Base-by-base conservation (phyloP, 169 alveolate species). In the Cryptosporidium viatorum region DNA sequence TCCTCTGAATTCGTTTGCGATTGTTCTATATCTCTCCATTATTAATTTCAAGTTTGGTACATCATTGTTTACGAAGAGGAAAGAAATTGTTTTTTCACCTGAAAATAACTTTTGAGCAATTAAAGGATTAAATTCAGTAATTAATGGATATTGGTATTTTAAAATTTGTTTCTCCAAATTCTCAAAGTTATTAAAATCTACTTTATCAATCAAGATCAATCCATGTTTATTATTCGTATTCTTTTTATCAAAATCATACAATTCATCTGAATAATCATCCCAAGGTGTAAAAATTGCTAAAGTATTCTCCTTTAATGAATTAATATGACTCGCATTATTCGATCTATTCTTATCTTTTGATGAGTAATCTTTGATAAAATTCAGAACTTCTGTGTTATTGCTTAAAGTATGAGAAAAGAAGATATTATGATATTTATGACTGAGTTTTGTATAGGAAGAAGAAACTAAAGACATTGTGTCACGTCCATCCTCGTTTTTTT, bases 111-210 rank as follows among this genome's bases (percentile, higher is more conserved):
- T 80, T 48, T 80, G 89, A 35, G 89, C 75, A 41, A 80, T 43
- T 48, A 80, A 41, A 39, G 89, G 89, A 80, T 37, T 31, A 50
- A 80, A 80, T 12, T 65, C 68, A 31, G 33, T 62, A 12, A 80
- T 43, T 43, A 65, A 31, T 62, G 89, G 89, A 80, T 60, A 80
- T 80, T 80, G 80, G 52, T 80, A 80, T 43, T 80, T 80, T 41
- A 29, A 33, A n/a, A 80, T 60, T n/a, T 43, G 58, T 29, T 23
- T 70, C 18, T 43, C 67, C 39, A 80, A 65, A 16, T 14, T 26
- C 29, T 65, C 89, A 62, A 45, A 80, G 67, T 80, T 33, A 35
- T 41, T 62, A 62, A 65, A 80, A 16, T 80, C 68, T n/a, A 80
- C 65, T n/a, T 62, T 41, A 16, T 62, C 68, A n/a, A 59, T 31